Evolutionary conservation across 129 eudicot genomes (phyloP), one percentile per base, ranked within the genome.

Genomic region (Calendula officinalis): DNA sequence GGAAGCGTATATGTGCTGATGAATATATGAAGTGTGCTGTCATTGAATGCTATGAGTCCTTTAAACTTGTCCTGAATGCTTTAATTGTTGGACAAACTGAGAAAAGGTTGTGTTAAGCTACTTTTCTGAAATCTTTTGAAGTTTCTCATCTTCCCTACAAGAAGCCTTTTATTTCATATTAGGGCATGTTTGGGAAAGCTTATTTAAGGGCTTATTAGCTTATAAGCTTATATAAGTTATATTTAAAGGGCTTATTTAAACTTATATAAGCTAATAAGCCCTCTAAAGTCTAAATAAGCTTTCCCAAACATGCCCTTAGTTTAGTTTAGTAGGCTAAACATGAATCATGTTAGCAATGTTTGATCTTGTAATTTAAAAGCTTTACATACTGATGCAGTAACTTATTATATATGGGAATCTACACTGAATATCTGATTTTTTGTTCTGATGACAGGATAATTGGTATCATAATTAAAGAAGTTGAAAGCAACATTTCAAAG

Each of bases 1-100:
- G 99, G 97, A 94, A 77, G 78, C 97, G 97, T 32, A 89, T 94
- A 75, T 88, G 92, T 82, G 88, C 95, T 12, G 99, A 94, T 82
- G 97, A 94, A 55, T 88, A 88, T 50, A 83, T 86, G 94, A 89
- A 89, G 75, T 94, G 97, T 79, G 97, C 97, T 73, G 99, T 94
- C 54, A 81, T 82, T 62, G 99, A 94, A 81, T 94, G 97, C 82
- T 94, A 94, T n/a, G 99, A 94, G 62, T 88, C 95, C 74, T 94
- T 94, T 68, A 94, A 88, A 71, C 92, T 83, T 77, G 79, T 94
- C 63, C 66, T 94, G 59, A 94, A 94, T 81, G 73, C 83, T 72
- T 51, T 94, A 74, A 82, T 89, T 47, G 81, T 77, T 78, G 92
- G 97, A 69, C 94, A 83, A 68, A 82, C 92, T 43, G 99, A 94